These are phyloP conservation scores for Falciphora oryzae DNA, from an alignment of 2,329 filamentous ascomycete genomes.

Conservation along the genomic window DNA sequence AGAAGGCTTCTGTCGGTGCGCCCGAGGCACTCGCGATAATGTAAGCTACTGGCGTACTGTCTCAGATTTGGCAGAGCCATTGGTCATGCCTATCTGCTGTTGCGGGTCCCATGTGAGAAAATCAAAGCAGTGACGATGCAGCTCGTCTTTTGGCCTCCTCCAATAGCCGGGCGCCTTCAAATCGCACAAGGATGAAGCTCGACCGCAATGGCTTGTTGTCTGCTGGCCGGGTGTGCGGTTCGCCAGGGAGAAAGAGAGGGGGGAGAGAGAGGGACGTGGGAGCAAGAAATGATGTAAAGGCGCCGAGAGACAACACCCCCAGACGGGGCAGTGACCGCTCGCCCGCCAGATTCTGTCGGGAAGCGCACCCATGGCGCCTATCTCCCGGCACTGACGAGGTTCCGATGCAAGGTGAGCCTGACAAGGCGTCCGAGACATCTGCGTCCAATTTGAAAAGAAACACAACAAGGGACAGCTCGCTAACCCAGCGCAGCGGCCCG, in stretches of 20 bases:
- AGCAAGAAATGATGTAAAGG: too few species aligned
- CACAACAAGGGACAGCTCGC: neutral
- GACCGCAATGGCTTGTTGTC: neutral
- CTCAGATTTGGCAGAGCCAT: neutral
- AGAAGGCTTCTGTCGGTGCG: neutral
- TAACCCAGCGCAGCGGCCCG: neutral
- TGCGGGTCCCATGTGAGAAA: neutral
- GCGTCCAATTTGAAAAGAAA: neutral
- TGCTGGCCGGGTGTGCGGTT: neutral
- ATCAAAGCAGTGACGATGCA: neutral
- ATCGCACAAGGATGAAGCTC: neutral
- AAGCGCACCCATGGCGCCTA: too few species aligned
- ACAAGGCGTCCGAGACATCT: neutral
- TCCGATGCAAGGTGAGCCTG: neutral
- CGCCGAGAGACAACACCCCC: too few species aligned
- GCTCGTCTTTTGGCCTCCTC: neutral
- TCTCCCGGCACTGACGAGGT: neutral
- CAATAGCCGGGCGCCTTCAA: neutral
- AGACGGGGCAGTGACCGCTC: too few species aligned
- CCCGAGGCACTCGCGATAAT: neutral
- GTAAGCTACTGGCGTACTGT: neutral
- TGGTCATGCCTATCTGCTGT: neutral
- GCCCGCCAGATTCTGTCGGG: too few species aligned
- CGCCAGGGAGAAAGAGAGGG: neutral
- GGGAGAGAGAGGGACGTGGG: too few species aligned